phyloP scores from a whole-genome alignment of 257 asterid genomes.

The Solanum chiquidenum region DNA sequence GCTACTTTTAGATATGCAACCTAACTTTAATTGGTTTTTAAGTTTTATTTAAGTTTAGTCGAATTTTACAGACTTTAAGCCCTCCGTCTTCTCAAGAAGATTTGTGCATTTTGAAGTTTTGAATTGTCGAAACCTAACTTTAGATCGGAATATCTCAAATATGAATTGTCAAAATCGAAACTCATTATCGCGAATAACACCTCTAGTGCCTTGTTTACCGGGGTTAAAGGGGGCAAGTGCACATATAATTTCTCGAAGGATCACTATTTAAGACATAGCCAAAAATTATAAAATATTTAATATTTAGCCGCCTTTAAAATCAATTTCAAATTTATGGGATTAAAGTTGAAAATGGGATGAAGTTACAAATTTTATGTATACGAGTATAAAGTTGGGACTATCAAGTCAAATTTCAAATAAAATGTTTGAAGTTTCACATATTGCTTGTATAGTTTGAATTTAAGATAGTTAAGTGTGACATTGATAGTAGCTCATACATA shows the following conservation, averaged over 20 bases:
- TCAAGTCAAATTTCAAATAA: not conserved
- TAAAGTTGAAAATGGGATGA: not conserved
- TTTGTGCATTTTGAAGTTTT: not conserved
- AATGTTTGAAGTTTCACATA: no score
- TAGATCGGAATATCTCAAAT: not conserved
- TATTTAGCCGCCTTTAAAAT: not conserved
- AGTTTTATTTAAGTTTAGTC: not conserved
- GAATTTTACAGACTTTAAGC: not conserved
- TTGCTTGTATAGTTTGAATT: no score
- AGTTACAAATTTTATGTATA: not conserved
- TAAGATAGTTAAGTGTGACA: no score
- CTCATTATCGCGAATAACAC: not conserved
- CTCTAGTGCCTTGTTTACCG: not conserved
- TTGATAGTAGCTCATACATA: no score
- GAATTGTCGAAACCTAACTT: not conserved
- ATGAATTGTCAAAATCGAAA: accelerated
- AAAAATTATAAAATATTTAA: not conserved
- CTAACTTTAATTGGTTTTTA: not conserved
- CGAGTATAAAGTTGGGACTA: not conserved
- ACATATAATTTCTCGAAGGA: not conserved
- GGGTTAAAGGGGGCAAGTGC: not conserved
- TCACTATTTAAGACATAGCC: not conserved
- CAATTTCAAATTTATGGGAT: not conserved
- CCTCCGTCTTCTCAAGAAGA: not conserved
- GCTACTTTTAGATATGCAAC: not conserved